phyloP scores from a whole-genome alignment of 2,329 filamentous ascomycete genomes.

The Colletotrichum costaricense region DNA sequence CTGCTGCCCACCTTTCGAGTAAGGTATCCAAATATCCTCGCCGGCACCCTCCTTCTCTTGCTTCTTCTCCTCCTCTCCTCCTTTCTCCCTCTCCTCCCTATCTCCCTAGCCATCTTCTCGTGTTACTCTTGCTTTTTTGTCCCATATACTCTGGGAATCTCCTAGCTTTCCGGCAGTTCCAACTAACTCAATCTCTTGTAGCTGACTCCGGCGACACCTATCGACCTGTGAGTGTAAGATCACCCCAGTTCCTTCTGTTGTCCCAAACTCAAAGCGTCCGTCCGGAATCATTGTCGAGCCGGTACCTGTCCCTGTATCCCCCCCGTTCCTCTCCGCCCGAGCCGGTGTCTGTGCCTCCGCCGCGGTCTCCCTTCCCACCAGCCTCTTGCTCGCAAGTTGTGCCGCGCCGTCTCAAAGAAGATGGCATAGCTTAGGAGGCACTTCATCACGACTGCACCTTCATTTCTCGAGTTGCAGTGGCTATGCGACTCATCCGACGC shows the following conservation, averaged over 20 bases:
- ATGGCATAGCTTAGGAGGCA: neutral
- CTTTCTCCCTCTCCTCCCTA: slow-evolving; percentile 36
- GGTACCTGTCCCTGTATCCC: neutral
- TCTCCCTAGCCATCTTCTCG: slow-evolving; percentile 40
- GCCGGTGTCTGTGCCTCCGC: slow-evolving; percentile 14
- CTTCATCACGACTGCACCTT: neutral
- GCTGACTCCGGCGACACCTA: slow-evolving; percentile 72
- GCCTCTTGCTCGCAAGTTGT: neutral
- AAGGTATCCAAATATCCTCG: slow-evolving; percentile 34
- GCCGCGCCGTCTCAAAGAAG: neutral
- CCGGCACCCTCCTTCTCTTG: slow-evolving; percentile 25
- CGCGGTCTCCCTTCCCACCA: neutral
- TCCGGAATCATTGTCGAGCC: neutral
- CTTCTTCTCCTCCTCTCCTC: slow-evolving; percentile 36
- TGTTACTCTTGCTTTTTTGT: slow-evolving; percentile 24
- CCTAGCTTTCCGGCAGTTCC: slow-evolving; percentile 51
- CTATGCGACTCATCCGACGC: neutral
- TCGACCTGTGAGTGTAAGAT: slow-evolving; percentile 63
- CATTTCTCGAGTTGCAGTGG: neutral
- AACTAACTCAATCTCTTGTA: slow-evolving; percentile 48
- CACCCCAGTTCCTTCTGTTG: slow-evolving; percentile 10
- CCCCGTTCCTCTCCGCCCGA: neutral
- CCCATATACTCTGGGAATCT: slow-evolving; percentile 7
- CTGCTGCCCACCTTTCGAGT: slow-evolving; percentile 36
- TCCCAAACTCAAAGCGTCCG: neutral